Evolutionary conservation across 768 basidiomycete genomes (phyloP), one percentile per base, ranked within the genome.

Genomic region (Boletus bicolor): DNA sequence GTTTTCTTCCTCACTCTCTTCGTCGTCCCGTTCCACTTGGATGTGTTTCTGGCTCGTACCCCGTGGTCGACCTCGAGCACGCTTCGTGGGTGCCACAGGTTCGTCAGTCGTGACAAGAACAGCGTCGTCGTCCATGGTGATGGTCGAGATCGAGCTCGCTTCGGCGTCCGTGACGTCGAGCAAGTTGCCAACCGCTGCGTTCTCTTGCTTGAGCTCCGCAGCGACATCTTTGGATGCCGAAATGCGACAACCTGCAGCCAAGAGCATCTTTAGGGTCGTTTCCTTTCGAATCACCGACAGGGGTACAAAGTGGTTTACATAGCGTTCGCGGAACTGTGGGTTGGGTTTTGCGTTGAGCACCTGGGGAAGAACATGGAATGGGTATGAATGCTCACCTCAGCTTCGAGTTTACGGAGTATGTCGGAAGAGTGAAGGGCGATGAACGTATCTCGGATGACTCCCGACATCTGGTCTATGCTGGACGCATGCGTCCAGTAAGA

Each of bases 401-500:
- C 70, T 7, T 83, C 75, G 0, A 98, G 82, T 62, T 81, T 83
- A 21, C 73, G 73, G 6, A 98, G 81, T 8, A 98, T 83, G 68
- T 95, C 87, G 8, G 90, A 88, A 17, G 88, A 88, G 72, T 99
- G 96, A 15, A 98, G 79, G 0, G 88, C 84, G 54, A 98, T 89
- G 71, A 99, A 99, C 1, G 91, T 93, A 43, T 95, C 89, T 30
- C 96, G 88, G 64, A 98, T 96, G 63, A 90, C 79, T 45, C 77
- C 78, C 0, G 92, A 90, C 93, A 98, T 96, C 49, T 83, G 74
- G 72, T 97, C 91, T 51, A 98, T 87, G 60, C 80, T 82, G 44
- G 76, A 82, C 0, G 97, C 89, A 67, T 99, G 97, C 4, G 96
- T 98, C 97, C 97, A 99, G 74, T 98, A 99, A 1, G 97, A 98